Base-by-base conservation (phyloP, 768 basidiomycete species). In the Trametes meyenii region DNA sequence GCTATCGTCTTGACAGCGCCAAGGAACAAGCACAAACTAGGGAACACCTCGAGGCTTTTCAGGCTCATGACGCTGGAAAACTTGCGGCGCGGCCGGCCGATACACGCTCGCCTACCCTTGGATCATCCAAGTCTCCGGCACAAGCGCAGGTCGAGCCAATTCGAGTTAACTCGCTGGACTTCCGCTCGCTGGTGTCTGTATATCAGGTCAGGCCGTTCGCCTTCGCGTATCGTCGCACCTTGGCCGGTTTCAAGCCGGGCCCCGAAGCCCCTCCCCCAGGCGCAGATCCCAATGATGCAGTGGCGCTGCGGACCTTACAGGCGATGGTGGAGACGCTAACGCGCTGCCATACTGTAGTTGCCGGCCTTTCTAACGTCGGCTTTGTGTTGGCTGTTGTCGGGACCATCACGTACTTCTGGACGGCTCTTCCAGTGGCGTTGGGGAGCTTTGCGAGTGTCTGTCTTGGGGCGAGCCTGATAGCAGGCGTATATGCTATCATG, bases 1-100 rank as follows among this genome's bases (percentile, higher is more conserved):
- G 80, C 40, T 84, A 84, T 72, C 82, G 82, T 59, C 72, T 86
- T 6, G 73, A 78, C 61, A 81, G 83, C 65, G 86, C 85, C 5
- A 79, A 76, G 33, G 44, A 59, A 13, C 38, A 54, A 23, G 62
- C 50, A 6, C 17, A 61, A n/a, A 29, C 26, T 10, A 21, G 33
- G 2, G 45, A 53, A n/a, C 38, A 46, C 11, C 17, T 33, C 1
- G 10, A 5, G 23, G 29, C 16, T 35, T 5, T 21, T n/a, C 5
- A 17, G 46, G n/a, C n/a, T n/a, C n/a, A n/a, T n/a, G n/a, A n/a
- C n/a, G n/a, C n/a, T n/a, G n/a, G 19, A 48, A 17, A 29, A 19
- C 17, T n/a, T 33, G 8, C 29, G 29, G 29, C 8, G 29, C 8
- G 29, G 29, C 29, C 3, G 29, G 29, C 3, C 29, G 29, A 33